Evolutionary conservation across 1,284 basidiomycete species (phyloP), one percentile per base, ranked within the genome.

Genomic region (Ceratobasidium papillatum): DNA sequence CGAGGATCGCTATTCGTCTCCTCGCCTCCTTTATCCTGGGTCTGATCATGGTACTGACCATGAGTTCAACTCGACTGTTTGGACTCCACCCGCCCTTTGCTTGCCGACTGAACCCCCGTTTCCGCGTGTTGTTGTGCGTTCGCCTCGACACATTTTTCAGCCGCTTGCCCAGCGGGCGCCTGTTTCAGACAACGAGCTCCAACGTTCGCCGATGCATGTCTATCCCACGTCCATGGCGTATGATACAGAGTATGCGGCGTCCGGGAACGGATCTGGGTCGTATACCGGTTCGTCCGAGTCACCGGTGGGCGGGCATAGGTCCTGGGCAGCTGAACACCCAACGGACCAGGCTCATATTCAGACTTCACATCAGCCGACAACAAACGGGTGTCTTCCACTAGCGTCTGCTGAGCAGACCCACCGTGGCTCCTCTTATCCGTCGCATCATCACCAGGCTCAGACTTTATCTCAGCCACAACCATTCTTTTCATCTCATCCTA

Each of bases 201-300:
- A 61, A 36, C 36, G 41, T n/a, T 41, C 59, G 19, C 36, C 59
- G 5, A 2, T 25, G 8, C 38, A 17, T 5, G 19, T 8, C 22
- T 64, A 27, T 32, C 62, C 62, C n/a, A 47, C 45, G 41, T 64
- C 62, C 2, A 22, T 64, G 25, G 62, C 62, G 22, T 64, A 64
- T 22, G n/a, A 49, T 43, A 22, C 62, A 1, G 45, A 49, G 25
- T 19, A 59, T 22, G 32, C 25, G 22, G 17, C 34, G 8, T 12
- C 30, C 11, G n/a, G 59, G n/a, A 22, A 38, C 59, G 59, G 12
- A 14, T 43, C 59, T 4, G n/a, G 56, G 2, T 36, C 59, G n/a
- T 61, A 41, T 25, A 17, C 34, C 2, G 2, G n/a, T 22, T 25
- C 34, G 59, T 38, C 59, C 7, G 59, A 12, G 11, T 41, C 59